Evolutionary conservation across 2,329 filamentous ascomycete genomes (phyloP), one percentile per base, ranked within the genome.

Genomic region (Verticillium longisporum): DNA sequence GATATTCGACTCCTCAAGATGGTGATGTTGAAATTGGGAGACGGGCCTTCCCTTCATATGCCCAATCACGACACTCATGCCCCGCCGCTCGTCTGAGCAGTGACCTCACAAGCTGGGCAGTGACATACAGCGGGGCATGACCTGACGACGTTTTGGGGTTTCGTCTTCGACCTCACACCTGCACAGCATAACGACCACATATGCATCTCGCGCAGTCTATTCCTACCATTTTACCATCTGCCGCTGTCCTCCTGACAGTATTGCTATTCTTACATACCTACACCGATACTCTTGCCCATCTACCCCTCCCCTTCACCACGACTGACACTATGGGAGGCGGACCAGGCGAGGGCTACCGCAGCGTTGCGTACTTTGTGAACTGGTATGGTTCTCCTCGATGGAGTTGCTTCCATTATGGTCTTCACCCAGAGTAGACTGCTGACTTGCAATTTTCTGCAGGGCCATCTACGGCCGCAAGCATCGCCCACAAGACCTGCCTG

Each of bases 381-480:
- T 91, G 88, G 84, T 76, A 68, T 57, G 66, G 37, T 33, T 11
- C n/a, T 26, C 37, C 14, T 34, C 15, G 5, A 50, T 65, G 67
- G 68, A 31, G 26, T 31, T 31, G 26, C 26, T 5, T 31, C 26
- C 26, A 31, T 31, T 31, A 5, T 4, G 26, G 26, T 31, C 26
- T 31, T 31, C 5, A 31, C 26, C 5, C 26, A 31, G 26, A 31
- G 26, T 31, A 31, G 26, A 31, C 70, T 57, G 62, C 63, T 53
- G 66, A 64, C 33, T 33, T 21, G 14, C 10, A 10, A 32, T 1
- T 18, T 10, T 9, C 5, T 10, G 4, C 60, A 80, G 80, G 91
- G 91, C 90, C 65, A 94, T 96, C 67, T 97, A 97, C 74, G 91
- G 80, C 45, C 87, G 93, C 60, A 89, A 94, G 68, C 89, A 95